phyloP scores from a whole-genome alignment of 371 early-diverging fungal species.

The Mucor mucedo region DNA sequence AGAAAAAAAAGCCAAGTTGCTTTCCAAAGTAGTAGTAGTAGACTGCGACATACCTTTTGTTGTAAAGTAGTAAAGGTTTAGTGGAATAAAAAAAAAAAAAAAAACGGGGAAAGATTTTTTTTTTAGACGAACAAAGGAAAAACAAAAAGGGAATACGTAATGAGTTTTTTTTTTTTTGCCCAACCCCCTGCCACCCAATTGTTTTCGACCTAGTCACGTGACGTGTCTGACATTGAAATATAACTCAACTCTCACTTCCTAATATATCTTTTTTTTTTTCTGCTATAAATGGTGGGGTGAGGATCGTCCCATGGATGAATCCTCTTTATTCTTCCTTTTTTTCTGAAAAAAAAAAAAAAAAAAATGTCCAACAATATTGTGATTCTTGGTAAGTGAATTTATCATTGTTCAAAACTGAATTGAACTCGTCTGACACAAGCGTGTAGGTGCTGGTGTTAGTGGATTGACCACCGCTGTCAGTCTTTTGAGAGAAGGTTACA shows the following conservation, averaged over 20 bases:
- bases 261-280: too few species aligned
- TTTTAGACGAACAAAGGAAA: neutral
- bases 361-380: conserved; percentile 12
- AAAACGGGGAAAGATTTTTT: conserved; percentile 5
- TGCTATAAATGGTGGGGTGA: too few species aligned
- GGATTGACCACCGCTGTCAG: conserved; percentile 74
- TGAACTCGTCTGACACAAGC: neutral
- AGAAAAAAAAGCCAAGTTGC: conserved; percentile 19
- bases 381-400: conserved; percentile 13
- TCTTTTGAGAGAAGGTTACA: conserved; percentile 56
- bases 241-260: too few species aligned
- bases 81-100: conserved; percentile 15
- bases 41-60: conserved; percentile 30
- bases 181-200: neutral
- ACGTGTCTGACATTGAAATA: too few species aligned
- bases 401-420: neutral
- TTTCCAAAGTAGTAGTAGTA: conserved; percentile 21
- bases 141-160: neutral
- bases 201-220: neutral
- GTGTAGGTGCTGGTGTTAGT: conserved; percentile 76
- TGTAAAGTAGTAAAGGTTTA: conserved; percentile 3
- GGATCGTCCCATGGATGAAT: too few species aligned
- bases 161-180: neutral
- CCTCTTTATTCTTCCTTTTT: too few species aligned
- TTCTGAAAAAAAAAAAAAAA: too few species aligned